Conservation (phyloP, 805 yeast genomes). For the Yamadazyma tumulicola region DNA sequence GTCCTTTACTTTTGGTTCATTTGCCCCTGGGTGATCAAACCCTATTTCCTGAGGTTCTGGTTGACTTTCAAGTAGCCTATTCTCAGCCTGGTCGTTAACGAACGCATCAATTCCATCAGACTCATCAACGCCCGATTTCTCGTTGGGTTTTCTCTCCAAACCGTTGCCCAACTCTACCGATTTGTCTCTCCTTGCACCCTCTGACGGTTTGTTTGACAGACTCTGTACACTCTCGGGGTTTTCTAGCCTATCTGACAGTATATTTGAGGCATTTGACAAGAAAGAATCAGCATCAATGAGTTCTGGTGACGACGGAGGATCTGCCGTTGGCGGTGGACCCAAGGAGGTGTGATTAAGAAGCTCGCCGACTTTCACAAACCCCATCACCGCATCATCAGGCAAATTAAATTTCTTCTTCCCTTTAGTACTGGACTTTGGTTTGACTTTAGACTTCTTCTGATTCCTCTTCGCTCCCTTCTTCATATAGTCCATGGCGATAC, state of each 20-base stretch:
- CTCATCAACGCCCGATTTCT: slow-evolving; percentile 3
- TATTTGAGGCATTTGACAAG: no score
- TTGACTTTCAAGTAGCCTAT: no score
- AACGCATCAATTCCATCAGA: slow-evolving; percentile 2
- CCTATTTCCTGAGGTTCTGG: no score
- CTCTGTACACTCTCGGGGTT: no score
- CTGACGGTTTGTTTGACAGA: no score
- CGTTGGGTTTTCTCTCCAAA: neutral
- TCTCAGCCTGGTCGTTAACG: no score
- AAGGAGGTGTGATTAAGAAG: slow-evolving; percentile 6
- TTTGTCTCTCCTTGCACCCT: neutral
- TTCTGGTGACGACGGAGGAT: slow-evolving; percentile 11
- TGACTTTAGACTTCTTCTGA: slow-evolving; percentile 8
- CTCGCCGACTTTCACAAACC: slow-evolving; percentile 48
- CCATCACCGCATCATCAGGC: slow-evolving; percentile 71
- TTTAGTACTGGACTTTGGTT: neutral
- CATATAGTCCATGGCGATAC: slow-evolving; percentile 65
- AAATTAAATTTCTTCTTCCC: slow-evolving; percentile 51
- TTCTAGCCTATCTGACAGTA: no score
- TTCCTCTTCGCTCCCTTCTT: slow-evolving; percentile 7
- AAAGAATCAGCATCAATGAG: slow-evolving; percentile 11
- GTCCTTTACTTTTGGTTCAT: no score
- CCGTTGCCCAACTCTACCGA: neutral
- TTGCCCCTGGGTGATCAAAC: neutral
- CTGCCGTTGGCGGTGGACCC: neutral